Base-by-base conservation (phyloP, 2,329 filamentous ascomycete genomes). In the Nectriaceae sp. region DNA sequence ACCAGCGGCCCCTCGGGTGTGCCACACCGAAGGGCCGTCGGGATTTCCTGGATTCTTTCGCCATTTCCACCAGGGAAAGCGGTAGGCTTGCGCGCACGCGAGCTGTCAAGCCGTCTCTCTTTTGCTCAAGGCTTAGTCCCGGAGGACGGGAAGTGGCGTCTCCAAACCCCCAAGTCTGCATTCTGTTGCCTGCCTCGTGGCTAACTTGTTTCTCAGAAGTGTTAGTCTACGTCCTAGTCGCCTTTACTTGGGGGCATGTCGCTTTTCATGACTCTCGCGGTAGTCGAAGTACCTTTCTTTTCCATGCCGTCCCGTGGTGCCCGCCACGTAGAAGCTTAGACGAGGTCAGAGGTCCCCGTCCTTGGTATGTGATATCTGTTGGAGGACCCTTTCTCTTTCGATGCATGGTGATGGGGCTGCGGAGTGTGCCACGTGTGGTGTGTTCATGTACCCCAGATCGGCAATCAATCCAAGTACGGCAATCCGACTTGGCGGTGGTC, bases 181-280 rank as follows among this genome's bases (percentile, higher is more conserved):
- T 18, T 11, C 24, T 6, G 13, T 46, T 37, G 21, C 24, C 26
- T 33, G 13, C 26, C 41, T 24, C 33, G 43, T 29, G 21, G 36
- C 22, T 36, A 36, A 47, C 21, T 26, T 24, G 40, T 29, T 21
- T 33, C 33, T 11, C 38, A 26, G 43, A 15, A 24, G 19, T 21
- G 15, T 18, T 42, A 40, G 21, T 18, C 15, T 8, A 11, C 6
- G 21, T 36, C 8, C 11, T 36, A 10, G 33, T 36, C 33, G 8
- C 33, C 13, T 6, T 5, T n/a, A 45, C 40, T 40, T 47, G 18
- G 11, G 24, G 36, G 13, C 29, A 55, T 52, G 55, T 49, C 39
- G 36, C 37, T 47, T 53, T 50, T 35, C 52, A 54, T 54, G 53
- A 47, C 44, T 55, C 57, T 49, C 24, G 26, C 41, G 46, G 55